Evolutionary conservation across 805 yeast species (phyloP).

Genomic region (Groenewaldozyma tartarivorans): DNA sequence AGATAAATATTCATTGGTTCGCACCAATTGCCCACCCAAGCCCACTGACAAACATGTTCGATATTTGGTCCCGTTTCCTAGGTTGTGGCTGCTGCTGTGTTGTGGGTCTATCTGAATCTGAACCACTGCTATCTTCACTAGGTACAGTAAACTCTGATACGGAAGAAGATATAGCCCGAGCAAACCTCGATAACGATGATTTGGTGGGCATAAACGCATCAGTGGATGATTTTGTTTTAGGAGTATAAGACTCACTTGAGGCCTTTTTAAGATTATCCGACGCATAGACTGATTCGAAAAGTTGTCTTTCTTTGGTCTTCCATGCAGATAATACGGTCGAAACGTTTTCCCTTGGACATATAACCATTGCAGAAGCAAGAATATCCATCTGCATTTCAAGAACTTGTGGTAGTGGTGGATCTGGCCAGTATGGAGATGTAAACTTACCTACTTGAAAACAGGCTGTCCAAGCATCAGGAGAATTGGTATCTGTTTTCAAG

Average conservation of each 20-base stretch:
- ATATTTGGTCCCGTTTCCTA: slow-evolving; percentile 34
- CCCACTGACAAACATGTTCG: slow-evolving; percentile 44
- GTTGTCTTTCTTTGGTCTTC: slow-evolving; percentile 24
- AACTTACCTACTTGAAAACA: slow-evolving; percentile 66
- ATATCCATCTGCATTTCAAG: slow-evolving; percentile 45
- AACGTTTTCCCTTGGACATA: slow-evolving; percentile 48
- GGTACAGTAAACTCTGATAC: slow-evolving; percentile 12
- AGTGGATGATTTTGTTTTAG: background rate
- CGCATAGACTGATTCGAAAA: background rate
- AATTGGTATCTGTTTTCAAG: slow-evolving; percentile 11
- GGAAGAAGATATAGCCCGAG: slow-evolving; percentile 16
- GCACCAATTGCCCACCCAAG: slow-evolving; percentile 62
- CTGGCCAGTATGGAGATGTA: slow-evolving; percentile 36
- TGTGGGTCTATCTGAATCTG: slow-evolving; percentile 6
- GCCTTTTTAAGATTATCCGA: background rate
- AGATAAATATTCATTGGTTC: slow-evolving; percentile 6
- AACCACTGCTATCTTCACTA: background rate
- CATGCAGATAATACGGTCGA: slow-evolving; percentile 53
- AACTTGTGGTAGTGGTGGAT: slow-evolving; percentile 30
- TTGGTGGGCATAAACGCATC: background rate
- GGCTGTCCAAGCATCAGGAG: slow-evolving; percentile 47
- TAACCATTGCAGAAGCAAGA: slow-evolving; percentile 40
- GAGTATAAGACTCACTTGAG: background rate
- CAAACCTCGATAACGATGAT: slow-evolving; percentile 13
- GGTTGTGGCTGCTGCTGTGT: slow-evolving; percentile 18